Evolutionary conservation across 495 filamentous ascomycete species (phyloP).

Genomic region (Aspergillus kassunensis): DNA sequence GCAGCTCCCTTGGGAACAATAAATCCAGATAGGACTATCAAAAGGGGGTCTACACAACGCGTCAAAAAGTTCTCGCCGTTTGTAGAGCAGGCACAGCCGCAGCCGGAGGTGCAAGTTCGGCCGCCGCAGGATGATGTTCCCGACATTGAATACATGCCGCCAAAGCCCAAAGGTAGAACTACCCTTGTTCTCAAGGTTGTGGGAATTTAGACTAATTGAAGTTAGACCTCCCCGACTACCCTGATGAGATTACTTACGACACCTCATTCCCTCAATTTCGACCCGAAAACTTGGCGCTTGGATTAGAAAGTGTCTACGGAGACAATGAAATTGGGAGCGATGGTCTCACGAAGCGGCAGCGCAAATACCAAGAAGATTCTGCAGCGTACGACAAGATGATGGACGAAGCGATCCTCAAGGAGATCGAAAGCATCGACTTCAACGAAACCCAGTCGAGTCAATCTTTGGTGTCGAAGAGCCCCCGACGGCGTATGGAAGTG

Average conservation of each 20-base stretch:
- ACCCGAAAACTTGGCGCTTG: conserved; percentile 64
- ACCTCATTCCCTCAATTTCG: conserved; percentile 49
- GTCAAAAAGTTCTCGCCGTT: conserved; percentile 41
- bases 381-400: conserved; percentile 41
- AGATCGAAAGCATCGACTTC: conserved; percentile 55
- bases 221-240: conserved; percentile 66
- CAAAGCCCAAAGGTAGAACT: conserved; percentile 52
- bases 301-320: conserved; percentile 54
- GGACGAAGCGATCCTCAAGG: conserved; percentile 59
- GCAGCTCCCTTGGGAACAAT: conserved; percentile 42
- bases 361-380: conserved; percentile 53
- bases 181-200: not conserved
- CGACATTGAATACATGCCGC: conserved; percentile 75
- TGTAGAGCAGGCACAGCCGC: conserved; percentile 30
- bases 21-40: conserved; percentile 45
- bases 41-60: conserved; percentile 49
- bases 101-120: conserved; percentile 28
- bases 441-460: conserved; percentile 29
- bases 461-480: conserved; percentile 5
- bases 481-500: conserved; percentile 21
- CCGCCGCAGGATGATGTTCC: conserved; percentile 56
- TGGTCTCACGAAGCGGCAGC: conserved; percentile 60
- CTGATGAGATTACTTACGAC: conserved; percentile 68
- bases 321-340: conserved; percentile 65
- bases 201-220: conserved; percentile 37